These are phyloP conservation scores for Colletotrichum liaoningense DNA, from an alignment of 2,329 filamentous ascomycete genomes.

Conservation along the genomic window DNA sequence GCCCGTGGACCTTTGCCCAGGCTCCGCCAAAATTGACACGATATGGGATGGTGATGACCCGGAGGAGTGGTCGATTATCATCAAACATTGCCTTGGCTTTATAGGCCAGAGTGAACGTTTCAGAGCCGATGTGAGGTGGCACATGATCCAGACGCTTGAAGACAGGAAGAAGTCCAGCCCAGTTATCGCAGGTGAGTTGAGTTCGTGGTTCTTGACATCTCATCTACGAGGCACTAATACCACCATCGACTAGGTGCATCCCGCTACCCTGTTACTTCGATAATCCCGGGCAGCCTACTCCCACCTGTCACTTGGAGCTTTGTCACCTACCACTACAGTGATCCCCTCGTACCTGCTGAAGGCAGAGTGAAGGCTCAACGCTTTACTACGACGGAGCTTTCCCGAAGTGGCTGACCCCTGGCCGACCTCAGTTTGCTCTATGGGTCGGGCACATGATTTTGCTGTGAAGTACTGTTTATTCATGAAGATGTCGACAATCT, in stretches of 20 bases:
- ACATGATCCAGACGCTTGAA: slow-evolving; percentile 8
- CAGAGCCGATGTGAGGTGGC: not conserved
- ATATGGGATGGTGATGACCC: not conserved
- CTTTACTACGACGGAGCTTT: not conserved
- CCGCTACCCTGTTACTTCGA: too few relatives aligned
- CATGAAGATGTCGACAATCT: too few relatives aligned
- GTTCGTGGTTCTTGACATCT: too few relatives aligned
- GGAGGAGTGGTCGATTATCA: not conserved
- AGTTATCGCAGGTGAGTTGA: not conserved
- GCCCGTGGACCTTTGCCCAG: too few relatives aligned
- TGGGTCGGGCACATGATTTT: too few relatives aligned
- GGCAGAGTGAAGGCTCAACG: not conserved
- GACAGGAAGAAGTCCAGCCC: slow-evolving; percentile 3
- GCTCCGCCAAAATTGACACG: too few relatives aligned
- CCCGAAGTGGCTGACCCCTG: too few relatives aligned
- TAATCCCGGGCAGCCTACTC: too few relatives aligned
- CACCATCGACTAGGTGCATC: not conserved
- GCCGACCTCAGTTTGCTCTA: too few relatives aligned
- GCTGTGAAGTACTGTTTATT: too few relatives aligned
- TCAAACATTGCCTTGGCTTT: too few relatives aligned
- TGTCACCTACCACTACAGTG: slow-evolving; percentile 1
- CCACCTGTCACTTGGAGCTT: too few relatives aligned
- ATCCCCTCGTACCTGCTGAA: slow-evolving; percentile 12
- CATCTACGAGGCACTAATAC: not conserved
- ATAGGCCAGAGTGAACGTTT: not conserved